Conservation (phyloP, 306 rosid species). For the Cicer chorassanicum region DNA sequence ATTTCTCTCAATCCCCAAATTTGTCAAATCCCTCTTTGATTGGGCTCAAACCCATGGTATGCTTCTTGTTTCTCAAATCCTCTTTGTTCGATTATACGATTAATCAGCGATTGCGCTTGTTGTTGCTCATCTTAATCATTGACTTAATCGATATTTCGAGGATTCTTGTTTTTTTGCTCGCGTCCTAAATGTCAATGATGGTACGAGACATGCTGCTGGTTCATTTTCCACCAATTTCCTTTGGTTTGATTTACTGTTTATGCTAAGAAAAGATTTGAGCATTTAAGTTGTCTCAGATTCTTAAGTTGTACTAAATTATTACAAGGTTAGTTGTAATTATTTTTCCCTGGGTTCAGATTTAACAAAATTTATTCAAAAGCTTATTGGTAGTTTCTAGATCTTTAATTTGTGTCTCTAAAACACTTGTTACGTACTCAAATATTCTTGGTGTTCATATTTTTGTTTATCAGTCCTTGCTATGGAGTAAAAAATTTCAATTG, state of each 20-base stretch:
- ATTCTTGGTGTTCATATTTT: background rate
- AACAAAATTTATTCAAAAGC: slow-evolving; percentile 16
- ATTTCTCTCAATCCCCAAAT: no score
- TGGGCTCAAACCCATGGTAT: no score
- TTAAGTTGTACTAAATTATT: slow-evolving; percentile 2
- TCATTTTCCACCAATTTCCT: slow-evolving; percentile 43
- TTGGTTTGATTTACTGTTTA: background rate
- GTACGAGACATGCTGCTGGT: slow-evolving; percentile 79
- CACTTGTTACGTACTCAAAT: background rate
- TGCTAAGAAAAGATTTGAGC: slow-evolving; percentile 34
- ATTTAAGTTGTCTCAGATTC: slow-evolving; percentile 15
- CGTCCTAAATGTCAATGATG: no score
- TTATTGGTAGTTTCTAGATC: slow-evolving; percentile 23
- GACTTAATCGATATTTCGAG: no score
- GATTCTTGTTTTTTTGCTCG: no score
- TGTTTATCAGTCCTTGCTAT: slow-evolving; percentile 32
- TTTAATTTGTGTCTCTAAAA: slow-evolving; percentile 2
- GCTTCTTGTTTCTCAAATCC: no score
- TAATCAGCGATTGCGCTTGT: no score
- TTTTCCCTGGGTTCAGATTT: slow-evolving; percentile 28
- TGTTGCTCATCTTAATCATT: no score
- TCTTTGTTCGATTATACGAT: no score
- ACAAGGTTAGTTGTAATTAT: background rate
- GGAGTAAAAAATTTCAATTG: slow-evolving; percentile 6
- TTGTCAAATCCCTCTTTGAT: no score